These are phyloP conservation scores for Scleroderma bovista DNA, from an alignment of 768 basidiomycete species.

Conservation along the genomic window DNA sequence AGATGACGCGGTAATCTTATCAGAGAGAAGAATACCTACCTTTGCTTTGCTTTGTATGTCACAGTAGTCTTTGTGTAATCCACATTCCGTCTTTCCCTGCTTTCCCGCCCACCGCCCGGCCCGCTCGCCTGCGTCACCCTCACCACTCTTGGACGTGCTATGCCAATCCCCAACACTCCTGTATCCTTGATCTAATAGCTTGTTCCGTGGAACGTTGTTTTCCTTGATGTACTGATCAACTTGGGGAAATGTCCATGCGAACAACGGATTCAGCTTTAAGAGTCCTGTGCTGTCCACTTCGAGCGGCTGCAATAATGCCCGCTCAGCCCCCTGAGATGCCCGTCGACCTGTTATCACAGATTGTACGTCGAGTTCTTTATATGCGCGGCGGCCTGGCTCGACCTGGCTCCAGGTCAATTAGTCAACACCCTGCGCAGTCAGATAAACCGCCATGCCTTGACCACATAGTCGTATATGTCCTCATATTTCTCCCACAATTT, in stretches of 20 bases:
- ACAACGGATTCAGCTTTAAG: conserved; percentile 92
- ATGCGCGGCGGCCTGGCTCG: conserved; percentile 88
- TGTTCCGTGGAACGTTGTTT: conserved; percentile 84
- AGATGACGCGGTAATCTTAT: neutral
- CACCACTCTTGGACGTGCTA: conserved; percentile 70
- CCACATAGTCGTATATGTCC: conserved; percentile 80
- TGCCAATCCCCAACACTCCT: conserved; percentile 98
- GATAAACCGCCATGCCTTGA: conserved; percentile 58
- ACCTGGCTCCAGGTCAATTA: conserved; percentile 46
- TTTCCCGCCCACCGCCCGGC: conserved; percentile 89
- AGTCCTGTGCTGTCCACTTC: conserved; percentile 89
- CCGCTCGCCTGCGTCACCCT: conserved; percentile 70
- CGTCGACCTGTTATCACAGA: conserved; percentile 94
- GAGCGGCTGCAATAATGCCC: conserved; percentile 74
- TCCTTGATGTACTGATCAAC: conserved; percentile 82
- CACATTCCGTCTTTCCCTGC: conserved; percentile 88
- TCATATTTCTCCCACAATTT: conserved; percentile 87
- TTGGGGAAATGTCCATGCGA: conserved; percentile 76
- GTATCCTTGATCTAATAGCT: conserved; percentile 85
- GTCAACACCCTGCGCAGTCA: neutral
- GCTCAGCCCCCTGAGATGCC: conserved; percentile 89
- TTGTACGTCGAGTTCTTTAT: conserved; percentile 69
- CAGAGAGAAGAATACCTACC: conserved; percentile 5
- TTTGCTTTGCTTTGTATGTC: conserved; percentile 58
- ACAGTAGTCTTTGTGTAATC: conserved; percentile 89